Evolutionary conservation across 768 basidiomycete genomes (phyloP).

Genomic region (Boletus subparvulus): DNA sequence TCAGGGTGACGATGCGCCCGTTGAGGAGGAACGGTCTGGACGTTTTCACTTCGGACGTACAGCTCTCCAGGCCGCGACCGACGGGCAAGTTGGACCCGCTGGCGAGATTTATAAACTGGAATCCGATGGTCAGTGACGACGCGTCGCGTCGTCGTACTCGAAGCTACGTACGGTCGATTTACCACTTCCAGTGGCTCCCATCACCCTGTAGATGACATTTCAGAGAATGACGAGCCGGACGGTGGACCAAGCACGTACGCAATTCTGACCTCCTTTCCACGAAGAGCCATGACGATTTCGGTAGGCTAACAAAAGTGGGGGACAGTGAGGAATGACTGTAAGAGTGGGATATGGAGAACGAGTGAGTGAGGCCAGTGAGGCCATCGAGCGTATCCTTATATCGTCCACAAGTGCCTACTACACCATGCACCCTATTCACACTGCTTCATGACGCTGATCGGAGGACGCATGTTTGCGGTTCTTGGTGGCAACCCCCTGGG

Average conservation of each 20-base stretch:
- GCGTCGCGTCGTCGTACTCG: not conserved
- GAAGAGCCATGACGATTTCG: conserved; percentile 22
- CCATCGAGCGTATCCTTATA: conserved; percentile 16
- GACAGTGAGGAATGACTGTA: not conserved
- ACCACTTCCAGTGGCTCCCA: conserved; percentile 37
- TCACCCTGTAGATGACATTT: conserved; percentile 25
- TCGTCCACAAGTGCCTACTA: not conserved
- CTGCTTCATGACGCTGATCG: conserved; percentile 4
- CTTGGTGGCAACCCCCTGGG: conserved; percentile 5
- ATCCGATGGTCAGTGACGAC: conserved; percentile 2
- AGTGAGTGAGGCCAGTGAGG: not conserved
- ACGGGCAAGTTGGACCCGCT: conserved; percentile 50
- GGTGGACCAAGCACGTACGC: conserved; percentile 22
- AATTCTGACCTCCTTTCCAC: conserved; percentile 33
- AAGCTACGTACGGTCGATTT: conserved; percentile 34
- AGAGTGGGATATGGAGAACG: not conserved
- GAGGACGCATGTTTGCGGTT: conserved; percentile 15
- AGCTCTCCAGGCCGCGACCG: conserved; percentile 48
- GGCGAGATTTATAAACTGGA: conserved; percentile 53
- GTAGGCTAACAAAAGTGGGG: not conserved
- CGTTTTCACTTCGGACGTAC: conserved; percentile 46
- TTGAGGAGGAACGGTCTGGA: conserved; percentile 46
- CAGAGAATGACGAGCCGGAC: not conserved
- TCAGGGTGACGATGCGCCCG: conserved; percentile 44
- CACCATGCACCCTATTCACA: conserved; percentile 17